These are phyloP conservation scores for Leccinum cinnamomeum DNA, from an alignment of 1,284 basidiomycete species.

Conservation along the genomic window DNA sequence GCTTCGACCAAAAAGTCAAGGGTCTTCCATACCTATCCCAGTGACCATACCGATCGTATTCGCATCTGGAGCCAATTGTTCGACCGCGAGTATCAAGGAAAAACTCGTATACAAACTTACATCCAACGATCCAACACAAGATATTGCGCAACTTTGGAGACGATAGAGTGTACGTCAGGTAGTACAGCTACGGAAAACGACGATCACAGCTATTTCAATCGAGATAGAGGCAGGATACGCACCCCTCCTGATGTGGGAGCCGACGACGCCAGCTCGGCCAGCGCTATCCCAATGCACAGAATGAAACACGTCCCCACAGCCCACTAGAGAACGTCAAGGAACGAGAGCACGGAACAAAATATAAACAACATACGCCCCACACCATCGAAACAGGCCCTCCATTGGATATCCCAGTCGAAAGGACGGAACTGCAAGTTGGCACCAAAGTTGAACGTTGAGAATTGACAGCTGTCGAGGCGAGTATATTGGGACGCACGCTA, in stretches of 20 bases:
- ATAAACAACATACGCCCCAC: slow-evolving; percentile 39
- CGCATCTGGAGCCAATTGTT: slow-evolving; percentile 29
- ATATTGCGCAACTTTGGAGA: slow-evolving; percentile 28
- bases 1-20: neutral
- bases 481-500: slow-evolving; percentile 31
- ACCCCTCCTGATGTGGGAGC: slow-evolving; percentile 59
- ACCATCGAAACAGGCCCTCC: slow-evolving; percentile 49
- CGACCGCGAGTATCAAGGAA: neutral
- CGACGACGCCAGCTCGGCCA: slow-evolving; percentile 72
- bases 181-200: slow-evolving; percentile 32
- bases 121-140: slow-evolving; percentile 44
- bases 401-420: slow-evolving; percentile 44
- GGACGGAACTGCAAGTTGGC: slow-evolving; percentile 34
- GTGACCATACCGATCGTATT: slow-evolving; percentile 42
- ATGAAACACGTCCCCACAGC: slow-evolving; percentile 52
- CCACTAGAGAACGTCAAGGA: slow-evolving; percentile 27
- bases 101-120: slow-evolving; percentile 18
- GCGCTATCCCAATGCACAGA: slow-evolving; percentile 54
- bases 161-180: slow-evolving; percentile 39
- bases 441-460: slow-evolving; percentile 1
- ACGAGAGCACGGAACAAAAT: neutral
- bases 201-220: neutral
- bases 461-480: neutral
- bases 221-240: neutral
- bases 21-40: slow-evolving; percentile 21